A percentile compares a stretch with the other conserved stretches of the same genome.
Evolutionary conservation across 768 basidiomycete species (phyloP).

Genomic region (Scleroderma citrinum): DNA sequence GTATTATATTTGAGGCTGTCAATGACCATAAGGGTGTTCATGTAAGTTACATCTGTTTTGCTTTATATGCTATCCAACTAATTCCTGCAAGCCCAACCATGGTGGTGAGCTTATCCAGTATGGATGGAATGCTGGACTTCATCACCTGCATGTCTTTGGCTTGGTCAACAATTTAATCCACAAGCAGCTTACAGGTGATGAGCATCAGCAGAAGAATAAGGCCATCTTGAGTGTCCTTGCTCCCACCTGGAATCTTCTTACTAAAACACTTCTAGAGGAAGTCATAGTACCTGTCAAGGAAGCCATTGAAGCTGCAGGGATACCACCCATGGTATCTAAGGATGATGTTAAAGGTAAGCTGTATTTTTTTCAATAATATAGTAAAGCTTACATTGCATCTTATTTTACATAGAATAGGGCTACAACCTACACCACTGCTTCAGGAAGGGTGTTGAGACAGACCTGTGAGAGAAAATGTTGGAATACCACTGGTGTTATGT

Average conservation of each 20-base stretch:
- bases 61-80: neutral
- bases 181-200: neutral
- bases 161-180: neutral
- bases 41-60: neutral
- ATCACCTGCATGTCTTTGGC: neutral
- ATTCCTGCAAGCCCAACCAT: neutral
- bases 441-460: too few species aligned
- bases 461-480: too few species aligned
- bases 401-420: too few species aligned
- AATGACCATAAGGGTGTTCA: neutral
- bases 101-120: neutral
- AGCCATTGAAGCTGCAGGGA: too few species aligned
- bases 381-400: too few species aligned
- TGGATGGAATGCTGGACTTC: neutral
- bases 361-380: too few species aligned
- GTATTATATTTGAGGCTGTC: neutral
- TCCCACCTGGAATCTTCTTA: too few species aligned
- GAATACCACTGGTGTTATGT: too few species aligned
- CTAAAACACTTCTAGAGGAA: too few species aligned
- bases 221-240: neutral
- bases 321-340: too few species aligned
- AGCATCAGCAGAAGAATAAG: neutral
- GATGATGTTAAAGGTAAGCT: neutral
- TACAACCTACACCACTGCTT: neutral
- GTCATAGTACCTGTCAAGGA: too few species aligned